Evolutionary conservation across 2,329 filamentous ascomycete genomes (phyloP).

Genomic region (Pyricularia grisea): DNA sequence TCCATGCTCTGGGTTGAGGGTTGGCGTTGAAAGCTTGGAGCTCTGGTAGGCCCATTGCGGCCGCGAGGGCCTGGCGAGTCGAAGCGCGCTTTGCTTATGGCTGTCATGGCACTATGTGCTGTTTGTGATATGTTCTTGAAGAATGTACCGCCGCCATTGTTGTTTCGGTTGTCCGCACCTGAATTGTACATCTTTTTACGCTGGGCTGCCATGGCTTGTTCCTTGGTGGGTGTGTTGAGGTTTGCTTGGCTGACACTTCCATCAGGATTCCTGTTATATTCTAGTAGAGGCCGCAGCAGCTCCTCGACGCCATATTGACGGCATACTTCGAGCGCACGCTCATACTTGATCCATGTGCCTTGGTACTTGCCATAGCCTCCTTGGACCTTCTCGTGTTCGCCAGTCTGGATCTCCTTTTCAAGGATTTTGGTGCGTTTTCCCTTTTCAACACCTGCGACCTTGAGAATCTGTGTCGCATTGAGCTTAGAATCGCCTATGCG

Average conservation of each 20-base stretch:
- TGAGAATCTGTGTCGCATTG: conserved; percentile 96
- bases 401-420: conserved; percentile 93
- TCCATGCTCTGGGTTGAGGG: conserved; percentile 62
- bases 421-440: conserved; percentile 95
- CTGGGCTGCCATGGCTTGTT: conserved; percentile 95
- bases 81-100: conserved; percentile 91
- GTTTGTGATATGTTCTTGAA: conserved; percentile 96
- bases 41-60: conserved; percentile 48
- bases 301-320: conserved; percentile 72
- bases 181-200: conserved; percentile 85
- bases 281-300: conserved; percentile 61
- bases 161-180: conserved; percentile 53
- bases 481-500: conserved; percentile 91
- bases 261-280: conserved; percentile 72
- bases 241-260: conserved; percentile 63
- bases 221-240: conserved; percentile 93
- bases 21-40: conserved; percentile 62
- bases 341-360: conserved; percentile 96
- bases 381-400: conserved; percentile 97
- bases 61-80: conserved; percentile 57
- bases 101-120: conserved; percentile 85
- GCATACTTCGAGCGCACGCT: conserved; percentile 86
- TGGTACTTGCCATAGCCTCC: conserved; percentile 98
- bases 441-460: conserved; percentile 95
- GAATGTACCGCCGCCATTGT: conserved; percentile 69